Evolutionary conservation across 2,329 filamentous ascomycete genomes (phyloP).

Genomic region (Cladophialophora immunda): DNA sequence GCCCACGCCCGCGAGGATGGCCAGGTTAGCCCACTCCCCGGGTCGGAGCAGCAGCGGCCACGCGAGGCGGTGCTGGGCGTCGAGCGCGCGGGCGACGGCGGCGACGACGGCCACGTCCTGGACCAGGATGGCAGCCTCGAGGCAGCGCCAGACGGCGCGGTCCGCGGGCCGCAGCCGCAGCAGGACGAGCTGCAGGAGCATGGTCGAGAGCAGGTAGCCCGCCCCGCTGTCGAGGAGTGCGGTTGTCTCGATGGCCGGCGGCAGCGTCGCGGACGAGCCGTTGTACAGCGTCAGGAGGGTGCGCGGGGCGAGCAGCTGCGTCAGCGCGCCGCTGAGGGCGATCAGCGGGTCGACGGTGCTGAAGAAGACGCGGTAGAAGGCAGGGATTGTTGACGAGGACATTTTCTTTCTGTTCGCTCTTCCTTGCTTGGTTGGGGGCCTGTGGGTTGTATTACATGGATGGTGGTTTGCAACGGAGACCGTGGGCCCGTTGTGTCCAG

Average conservation of each 20-base stretch:
- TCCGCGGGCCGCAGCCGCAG: conserved; percentile 19
- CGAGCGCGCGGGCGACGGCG: conserved; percentile 4
- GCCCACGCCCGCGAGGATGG: neutral
- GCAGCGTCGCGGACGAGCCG: neutral
- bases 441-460: too few relatives aligned
- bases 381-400: conserved; percentile 10
- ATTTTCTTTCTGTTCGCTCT: neutral
- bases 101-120: conserved; percentile 21
- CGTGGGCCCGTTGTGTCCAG: too few relatives aligned
- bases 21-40: conserved; percentile 20
- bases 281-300: conserved; percentile 21
- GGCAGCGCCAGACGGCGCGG: conserved; percentile 21
- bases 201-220: conserved; percentile 19
- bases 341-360: conserved; percentile 24
- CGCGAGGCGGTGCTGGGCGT: neutral
- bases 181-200: conserved; percentile 25
- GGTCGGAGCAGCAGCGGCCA: neutral
- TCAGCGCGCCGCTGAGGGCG: conserved; percentile 23
- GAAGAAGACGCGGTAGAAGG: conserved; percentile 26
- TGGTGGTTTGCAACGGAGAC: too few relatives aligned
- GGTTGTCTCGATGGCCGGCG: conserved; percentile 3
- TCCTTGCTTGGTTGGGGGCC: too few relatives aligned
- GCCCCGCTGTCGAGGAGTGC: conserved; percentile 18
- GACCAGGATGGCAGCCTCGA: conserved; percentile 23
- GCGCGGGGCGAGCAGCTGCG: conserved; percentile 16